phyloP scores from a whole-genome alignment of 2,329 filamentous ascomycete genomes.

The Aspergillus spinulosporus region DNA sequence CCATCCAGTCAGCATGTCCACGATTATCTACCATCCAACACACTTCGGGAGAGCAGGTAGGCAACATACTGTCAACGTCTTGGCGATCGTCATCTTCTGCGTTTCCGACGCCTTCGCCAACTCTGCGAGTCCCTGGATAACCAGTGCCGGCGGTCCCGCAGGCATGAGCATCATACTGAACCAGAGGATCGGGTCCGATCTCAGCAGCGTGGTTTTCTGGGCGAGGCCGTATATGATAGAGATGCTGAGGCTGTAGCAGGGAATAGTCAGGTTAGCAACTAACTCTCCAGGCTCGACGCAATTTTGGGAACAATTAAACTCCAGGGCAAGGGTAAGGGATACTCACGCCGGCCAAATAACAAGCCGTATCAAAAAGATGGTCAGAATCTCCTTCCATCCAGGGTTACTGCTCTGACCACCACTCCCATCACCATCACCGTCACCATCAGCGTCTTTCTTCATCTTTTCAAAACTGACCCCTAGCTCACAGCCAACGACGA shows the following conservation, averaged over 20 bases:
- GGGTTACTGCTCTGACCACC: conserved; percentile 29
- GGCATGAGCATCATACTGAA: conserved; percentile 65
- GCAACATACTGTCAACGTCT: conserved; percentile 49
- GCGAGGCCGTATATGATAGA: conserved; percentile 57
- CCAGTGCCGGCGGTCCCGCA: conserved; percentile 56
- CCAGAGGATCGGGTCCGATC: conserved; percentile 64
- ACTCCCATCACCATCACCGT: neutral
- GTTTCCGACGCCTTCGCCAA: conserved; percentile 44
- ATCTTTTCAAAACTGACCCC: conserved; percentile 54
- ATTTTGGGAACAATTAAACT: too few relatives aligned
- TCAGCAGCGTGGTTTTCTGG: conserved; percentile 53
- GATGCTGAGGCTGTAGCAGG: conserved; percentile 48
- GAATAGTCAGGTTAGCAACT: neutral
- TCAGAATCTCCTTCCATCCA: conserved; percentile 43
- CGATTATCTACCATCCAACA: neutral
- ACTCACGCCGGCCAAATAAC: conserved; percentile 58
- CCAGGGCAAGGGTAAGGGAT: neutral
- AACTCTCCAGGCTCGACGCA: neutral
- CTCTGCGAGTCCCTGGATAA: conserved; percentile 54
- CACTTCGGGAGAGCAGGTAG: conserved; percentile 22
- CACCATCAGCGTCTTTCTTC: conserved; percentile 30
- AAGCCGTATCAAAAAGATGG: conserved; percentile 57
- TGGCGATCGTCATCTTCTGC: conserved; percentile 57
- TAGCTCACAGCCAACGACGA: conserved; percentile 66
- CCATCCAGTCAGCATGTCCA: conserved; percentile 3